phyloP scores from a whole-genome alignment of 2,329 filamentous ascomycete genomes.

The Cercospora sp. region DNA sequence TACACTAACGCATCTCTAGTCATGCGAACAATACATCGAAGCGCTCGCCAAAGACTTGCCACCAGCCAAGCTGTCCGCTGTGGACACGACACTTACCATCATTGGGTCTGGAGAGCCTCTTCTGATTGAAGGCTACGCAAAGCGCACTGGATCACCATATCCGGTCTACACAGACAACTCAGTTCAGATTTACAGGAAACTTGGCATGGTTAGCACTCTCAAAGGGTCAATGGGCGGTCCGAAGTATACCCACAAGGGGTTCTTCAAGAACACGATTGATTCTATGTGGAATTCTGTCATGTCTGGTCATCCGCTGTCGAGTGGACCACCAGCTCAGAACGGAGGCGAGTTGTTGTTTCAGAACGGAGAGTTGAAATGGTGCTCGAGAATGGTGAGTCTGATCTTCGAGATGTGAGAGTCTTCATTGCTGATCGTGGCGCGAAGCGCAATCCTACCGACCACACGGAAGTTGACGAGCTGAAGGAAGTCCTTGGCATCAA shows the following conservation, averaged over 20 bases:
- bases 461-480: conserved; percentile 38
- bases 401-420: background rate
- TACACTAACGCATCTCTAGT: conserved; percentile 19
- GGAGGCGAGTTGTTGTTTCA: conserved; percentile 44
- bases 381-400: conserved; percentile 11
- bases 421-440: conserved; percentile 25
- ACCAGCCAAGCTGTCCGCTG: conserved; percentile 23
- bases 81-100: conserved; percentile 34
- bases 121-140: conserved; percentile 35
- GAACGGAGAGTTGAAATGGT: conserved; percentile 38
- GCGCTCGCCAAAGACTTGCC: conserved; percentile 33
- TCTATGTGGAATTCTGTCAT: conserved; percentile 31
- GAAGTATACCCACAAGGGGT: conserved; percentile 24
- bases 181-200: conserved; percentile 35
- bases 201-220: conserved; percentile 37
- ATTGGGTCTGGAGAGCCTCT: conserved; percentile 40
- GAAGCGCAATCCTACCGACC: conserved; percentile 41
- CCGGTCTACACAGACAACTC: conserved; percentile 38
- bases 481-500: conserved; percentile 37
- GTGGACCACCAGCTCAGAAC: conserved; percentile 33
- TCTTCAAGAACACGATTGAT: conserved; percentile 25
- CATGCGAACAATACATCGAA: conserved; percentile 40
- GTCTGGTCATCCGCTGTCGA: conserved; percentile 26
- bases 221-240: conserved; percentile 9
- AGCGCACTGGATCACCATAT: conserved; percentile 35